Evolutionary conservation across 1,284 basidiomycete genomes (phyloP).

Genomic region (Microbotryum intermedium): DNA sequence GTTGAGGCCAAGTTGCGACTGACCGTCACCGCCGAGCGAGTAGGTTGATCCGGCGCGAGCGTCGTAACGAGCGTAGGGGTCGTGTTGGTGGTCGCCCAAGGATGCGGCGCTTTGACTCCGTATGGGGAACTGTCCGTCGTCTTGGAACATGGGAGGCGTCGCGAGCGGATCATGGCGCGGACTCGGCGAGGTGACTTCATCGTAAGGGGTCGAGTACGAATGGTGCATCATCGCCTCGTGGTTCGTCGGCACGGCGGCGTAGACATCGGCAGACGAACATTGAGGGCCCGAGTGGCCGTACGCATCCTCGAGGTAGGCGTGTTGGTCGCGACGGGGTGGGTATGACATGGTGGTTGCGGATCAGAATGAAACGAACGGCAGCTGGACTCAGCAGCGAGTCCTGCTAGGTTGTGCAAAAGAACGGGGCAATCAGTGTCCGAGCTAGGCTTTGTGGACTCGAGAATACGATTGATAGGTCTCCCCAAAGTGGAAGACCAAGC

Average conservation of each 20-base stretch:
- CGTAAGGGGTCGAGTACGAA: not conserved
- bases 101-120: not conserved
- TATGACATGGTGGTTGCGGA: not conserved
- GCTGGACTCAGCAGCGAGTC: too few species aligned
- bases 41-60: constrained; percentile 5
- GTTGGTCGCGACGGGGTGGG: not conserved
- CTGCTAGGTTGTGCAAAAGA: too few species aligned
- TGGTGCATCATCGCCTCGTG: not conserved
- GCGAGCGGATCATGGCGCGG: constrained; percentile 10
- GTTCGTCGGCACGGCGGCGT: constrained; percentile 19
- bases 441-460: too few species aligned
- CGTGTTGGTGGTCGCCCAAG: not conserved
- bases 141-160: not conserved
- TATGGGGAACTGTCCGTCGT: not conserved
- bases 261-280: constrained; percentile 25
- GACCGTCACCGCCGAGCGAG: constrained; percentile 1
- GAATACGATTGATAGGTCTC: too few species aligned
- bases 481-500: too few species aligned
- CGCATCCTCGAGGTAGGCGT: not conserved
- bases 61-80: not conserved
- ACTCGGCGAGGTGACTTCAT: constrained; percentile 1
- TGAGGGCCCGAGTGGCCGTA: not conserved
- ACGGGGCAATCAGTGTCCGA: too few species aligned
- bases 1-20: not conserved
- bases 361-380: too few species aligned